Base-by-base conservation (phyloP, 352 stramenopile species). In the Phytophthora melonis region DNA sequence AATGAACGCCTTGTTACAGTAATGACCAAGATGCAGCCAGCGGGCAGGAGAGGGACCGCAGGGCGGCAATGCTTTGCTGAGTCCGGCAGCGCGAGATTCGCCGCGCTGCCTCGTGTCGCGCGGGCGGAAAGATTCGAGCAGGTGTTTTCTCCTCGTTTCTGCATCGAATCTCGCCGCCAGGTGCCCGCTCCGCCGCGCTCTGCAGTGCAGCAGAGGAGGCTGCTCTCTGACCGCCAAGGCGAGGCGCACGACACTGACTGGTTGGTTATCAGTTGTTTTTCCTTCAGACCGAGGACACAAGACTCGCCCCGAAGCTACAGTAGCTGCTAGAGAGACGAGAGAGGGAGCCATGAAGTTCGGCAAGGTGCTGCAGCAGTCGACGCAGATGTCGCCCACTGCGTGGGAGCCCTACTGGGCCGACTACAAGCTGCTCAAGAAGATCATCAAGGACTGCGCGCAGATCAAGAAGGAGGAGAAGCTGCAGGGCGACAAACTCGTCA, bases 391-490 rank as follows among this genome's bases (percentile, higher is more conserved):
- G 70, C 91, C 89, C 55, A 69, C 66, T 5, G 80, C 79, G 19
- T 97, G 88, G 88, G 89, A 94, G 70, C 55, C 77, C 18, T 88
- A 81, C 66, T 97, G 90, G 90, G 84, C 93, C 34, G 89, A 97
- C 80, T 97, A 97, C 82, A 97, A 97, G 71, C 74, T 92, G 66
- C 88, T 97, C 56, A 97, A 97, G 82, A 84, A 88, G 68, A 95
- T 95, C 72, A 96, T 97, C 75, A 97, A 97, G 69, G 90, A 96
- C 79, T 97, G 90, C 72, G 90, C 88, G 52, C 87, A 95, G 79
- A 90, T 97, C 63, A 84, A 89, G 50, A 95, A 92, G 49, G 88
- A 97, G 65, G 89, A 96, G 66, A 95, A 95, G 69, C 80, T 95
- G 55, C 83, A 93, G 57, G 86, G 86, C 63, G 82, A 90, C 53